phyloP scores from a whole-genome alignment of 2,329 filamentous ascomycete species.

The Beauveria sp. region DNA sequence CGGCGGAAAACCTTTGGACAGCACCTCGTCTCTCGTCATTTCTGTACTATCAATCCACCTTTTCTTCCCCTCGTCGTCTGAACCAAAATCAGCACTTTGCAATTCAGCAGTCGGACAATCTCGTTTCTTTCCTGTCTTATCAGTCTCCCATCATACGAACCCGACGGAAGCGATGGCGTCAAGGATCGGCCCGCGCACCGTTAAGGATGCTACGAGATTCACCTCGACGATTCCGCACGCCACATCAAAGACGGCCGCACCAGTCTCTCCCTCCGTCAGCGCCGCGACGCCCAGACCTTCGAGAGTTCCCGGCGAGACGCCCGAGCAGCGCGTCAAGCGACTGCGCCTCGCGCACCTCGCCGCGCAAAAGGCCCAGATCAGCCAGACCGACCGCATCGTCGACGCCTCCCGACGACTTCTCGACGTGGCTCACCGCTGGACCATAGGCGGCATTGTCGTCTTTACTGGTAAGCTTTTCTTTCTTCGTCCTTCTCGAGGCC shows the following conservation, averaged over 20 bases:
- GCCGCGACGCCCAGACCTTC: slow-evolving; percentile 19
- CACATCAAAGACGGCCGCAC: slow-evolving; percentile 47
- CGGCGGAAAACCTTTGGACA: slow-evolving; percentile 4
- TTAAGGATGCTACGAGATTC: slow-evolving; percentile 72
- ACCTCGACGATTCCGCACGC: slow-evolving; percentile 52
- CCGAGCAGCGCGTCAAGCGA: slow-evolving; percentile 61
- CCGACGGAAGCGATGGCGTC: slow-evolving; percentile 28
- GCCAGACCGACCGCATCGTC: slow-evolving; percentile 43
- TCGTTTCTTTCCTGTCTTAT: background rate
- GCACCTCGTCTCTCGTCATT: background rate
- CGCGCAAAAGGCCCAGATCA: slow-evolving; percentile 53
- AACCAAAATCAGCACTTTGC: too few species aligned
- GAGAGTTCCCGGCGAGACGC: slow-evolving; percentile 46
- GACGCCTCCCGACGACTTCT: slow-evolving; percentile 41
- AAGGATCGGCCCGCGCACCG: slow-evolving; percentile 53
- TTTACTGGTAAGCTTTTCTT: slow-evolving; percentile 42
- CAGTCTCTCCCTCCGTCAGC: slow-evolving; percentile 16
- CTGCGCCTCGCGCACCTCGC: slow-evolving; percentile 60
- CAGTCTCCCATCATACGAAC: background rate
- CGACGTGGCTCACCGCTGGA: slow-evolving; percentile 49
- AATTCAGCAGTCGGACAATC: background rate
- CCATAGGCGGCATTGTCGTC: slow-evolving; percentile 45
- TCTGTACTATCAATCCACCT: background rate
- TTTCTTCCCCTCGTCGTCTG: background rate
- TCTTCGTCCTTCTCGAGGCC: background rate